Evolutionary conservation across 2,329 filamentous ascomycete genomes (phyloP), one percentile per base, ranked within the genome.

Genomic region (Pyricularia sp.): DNA sequence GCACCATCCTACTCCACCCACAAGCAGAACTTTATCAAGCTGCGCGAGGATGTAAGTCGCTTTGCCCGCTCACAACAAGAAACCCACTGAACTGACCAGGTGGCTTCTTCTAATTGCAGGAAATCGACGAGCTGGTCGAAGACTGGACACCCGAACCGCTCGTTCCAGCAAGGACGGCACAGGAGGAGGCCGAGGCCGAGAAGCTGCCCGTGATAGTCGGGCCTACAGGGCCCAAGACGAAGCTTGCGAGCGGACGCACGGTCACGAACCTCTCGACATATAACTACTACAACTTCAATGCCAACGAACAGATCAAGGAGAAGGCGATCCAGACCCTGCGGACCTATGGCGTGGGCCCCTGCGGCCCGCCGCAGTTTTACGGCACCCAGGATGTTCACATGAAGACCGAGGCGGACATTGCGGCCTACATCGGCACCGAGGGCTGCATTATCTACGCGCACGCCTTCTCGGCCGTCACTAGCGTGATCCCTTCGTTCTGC

Each of bases 341-440:
- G 70, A 97, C 92, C 25, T 99, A 99, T 75, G 95, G 95, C 69
- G 96, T 99, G 59, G 96, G 95, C 10, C 94, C 95, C 69, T 99
- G 95, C 77, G 95, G 95, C 25, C 95, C 95, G 23, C 95, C 95
- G 6, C 94, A 97, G 72, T 99, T 99, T 82, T 99, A 99, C 81
- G 95, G 94, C 72, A 99, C 93, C 36, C 94, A 98, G 78, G 95
- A 99, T 80, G 94, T 98, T 64, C 95, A 99, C 79, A 94, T 97
- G 88, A 95, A 96, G 83, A 93, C 93, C 20, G 95, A 99, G 81
- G 88, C 92, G 69, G 94, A 98, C 77, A 94, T 99, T 76, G 93
- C 95, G 28, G 87, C 91, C 11, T 97, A 94, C 77, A 81, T 99
- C 30, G 95, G 95, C 28, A 92, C 92, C 1, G 89, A 94, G 68